Conservation (phyloP, 2,329 filamentous ascomycete species). For the Colletotrichum camelliae region DNA sequence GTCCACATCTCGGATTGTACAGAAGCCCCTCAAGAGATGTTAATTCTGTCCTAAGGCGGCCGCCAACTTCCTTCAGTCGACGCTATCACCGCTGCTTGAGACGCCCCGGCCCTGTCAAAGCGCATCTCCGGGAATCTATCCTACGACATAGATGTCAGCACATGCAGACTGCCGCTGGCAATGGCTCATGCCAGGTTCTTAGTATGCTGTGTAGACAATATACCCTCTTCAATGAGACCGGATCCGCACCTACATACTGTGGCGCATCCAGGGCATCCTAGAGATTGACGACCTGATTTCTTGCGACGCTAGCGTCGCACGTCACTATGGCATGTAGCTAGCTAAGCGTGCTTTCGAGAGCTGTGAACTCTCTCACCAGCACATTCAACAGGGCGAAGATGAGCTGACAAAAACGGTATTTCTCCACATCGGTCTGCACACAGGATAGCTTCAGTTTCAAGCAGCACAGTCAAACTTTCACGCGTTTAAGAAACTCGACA, state of each 20-base stretch:
- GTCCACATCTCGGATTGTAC: neutral
- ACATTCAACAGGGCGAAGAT: neutral
- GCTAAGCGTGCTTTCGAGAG: neutral
- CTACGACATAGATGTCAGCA: neutral
- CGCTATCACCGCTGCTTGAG: no score
- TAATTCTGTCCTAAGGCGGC: neutral
- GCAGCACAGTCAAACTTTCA: neutral
- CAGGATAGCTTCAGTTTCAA: neutral
- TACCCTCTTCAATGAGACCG: no score
- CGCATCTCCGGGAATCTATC: neutral
- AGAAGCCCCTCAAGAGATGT: neutral
- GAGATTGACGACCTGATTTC: neutral
- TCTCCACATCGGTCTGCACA: neutral
- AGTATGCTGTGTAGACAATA: neutral
- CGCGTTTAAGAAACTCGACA: neutral
- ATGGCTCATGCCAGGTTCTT: neutral
- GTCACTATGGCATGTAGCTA: neutral
- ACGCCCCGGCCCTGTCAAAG: no score
- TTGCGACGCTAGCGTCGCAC: neutral
- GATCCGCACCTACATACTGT: neutral
- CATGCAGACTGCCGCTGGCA: neutral
- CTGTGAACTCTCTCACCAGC: neutral
- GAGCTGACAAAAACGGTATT: neutral
- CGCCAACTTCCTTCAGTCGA: no score
- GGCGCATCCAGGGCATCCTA: neutral